These are phyloP conservation scores for Bjerkandera adusta DNA, from an alignment of 1,284 basidiomycete genomes.

Conservation along the genomic window DNA sequence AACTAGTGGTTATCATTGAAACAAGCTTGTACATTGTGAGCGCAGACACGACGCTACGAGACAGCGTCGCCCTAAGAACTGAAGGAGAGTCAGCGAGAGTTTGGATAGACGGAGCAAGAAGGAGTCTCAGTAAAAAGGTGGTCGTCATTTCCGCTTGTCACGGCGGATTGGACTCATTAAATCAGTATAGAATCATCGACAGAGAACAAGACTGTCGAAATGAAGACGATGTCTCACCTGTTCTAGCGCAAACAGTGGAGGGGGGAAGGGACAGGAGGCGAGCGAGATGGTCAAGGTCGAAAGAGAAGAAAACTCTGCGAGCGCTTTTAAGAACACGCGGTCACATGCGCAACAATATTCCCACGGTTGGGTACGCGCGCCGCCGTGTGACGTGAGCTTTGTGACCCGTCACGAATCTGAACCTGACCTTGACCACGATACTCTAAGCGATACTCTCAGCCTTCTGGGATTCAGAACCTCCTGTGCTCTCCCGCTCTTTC, in stretches of 20 bases:
- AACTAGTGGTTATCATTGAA: too few species aligned
- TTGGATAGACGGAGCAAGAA: neutral
- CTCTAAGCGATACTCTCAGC: neutral
- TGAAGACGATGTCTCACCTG: too few species aligned
- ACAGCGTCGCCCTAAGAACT: neutral
- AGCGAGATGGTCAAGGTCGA: too few species aligned
- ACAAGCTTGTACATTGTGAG: too few species aligned
- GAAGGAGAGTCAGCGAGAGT: neutral
- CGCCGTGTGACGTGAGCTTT: neutral
- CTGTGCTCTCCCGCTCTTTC: neutral
- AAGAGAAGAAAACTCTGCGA: neutral
- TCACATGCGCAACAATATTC: constrained; percentile 11
- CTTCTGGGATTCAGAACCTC: neutral
- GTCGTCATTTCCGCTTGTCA: constrained; percentile 26
- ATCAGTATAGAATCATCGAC: constrained; percentile 28
- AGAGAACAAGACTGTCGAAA: neutral
- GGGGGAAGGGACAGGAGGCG: too few species aligned
- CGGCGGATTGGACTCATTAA: constrained; percentile 29
- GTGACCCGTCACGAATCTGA: neutral
- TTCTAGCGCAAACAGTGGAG: too few species aligned
- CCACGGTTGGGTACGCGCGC: constrained; percentile 15
- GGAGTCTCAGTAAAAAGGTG: constrained; percentile 23
- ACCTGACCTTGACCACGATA: neutral
- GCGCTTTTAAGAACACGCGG: constrained; percentile 8
- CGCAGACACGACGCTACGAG: neutral